Conservation (phyloP, 805 yeast species). For the Cyberlindnera mycetangii region DNA sequence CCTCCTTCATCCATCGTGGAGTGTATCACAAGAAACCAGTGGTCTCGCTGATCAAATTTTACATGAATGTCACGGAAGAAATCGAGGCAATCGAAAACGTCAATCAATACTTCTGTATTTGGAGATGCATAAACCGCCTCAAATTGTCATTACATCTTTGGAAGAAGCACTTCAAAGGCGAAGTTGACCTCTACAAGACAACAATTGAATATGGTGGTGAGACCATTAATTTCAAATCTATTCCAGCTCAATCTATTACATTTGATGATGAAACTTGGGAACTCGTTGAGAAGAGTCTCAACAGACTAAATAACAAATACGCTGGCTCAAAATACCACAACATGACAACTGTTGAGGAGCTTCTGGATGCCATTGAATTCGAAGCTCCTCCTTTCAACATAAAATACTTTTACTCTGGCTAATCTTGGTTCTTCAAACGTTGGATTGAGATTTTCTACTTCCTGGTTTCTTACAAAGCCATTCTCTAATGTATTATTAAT, state of each 20-base stretch:
- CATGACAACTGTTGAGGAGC: slow-evolving; percentile 10
- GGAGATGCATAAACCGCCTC: slow-evolving; percentile 17
- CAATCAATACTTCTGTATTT: slow-evolving; percentile 18
- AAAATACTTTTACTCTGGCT: slow-evolving; percentile 11
- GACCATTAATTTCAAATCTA: slow-evolving; percentile 12
- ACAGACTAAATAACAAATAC: slow-evolving; percentile 18
- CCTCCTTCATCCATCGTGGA: slow-evolving; percentile 13
- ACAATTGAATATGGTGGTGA: slow-evolving; percentile 15
- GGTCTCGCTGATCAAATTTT: slow-evolving; percentile 14
- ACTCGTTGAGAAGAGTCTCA: slow-evolving; percentile 12
- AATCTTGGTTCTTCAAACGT: not conserved
- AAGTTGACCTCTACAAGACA: slow-evolving; percentile 12
- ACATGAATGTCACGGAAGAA: slow-evolving; percentile 20
- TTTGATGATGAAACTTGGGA: slow-evolving; percentile 11
- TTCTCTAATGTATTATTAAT: not conserved
- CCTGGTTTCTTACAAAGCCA: not conserved
- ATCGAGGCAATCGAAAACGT: slow-evolving; percentile 18
- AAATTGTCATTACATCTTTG: slow-evolving; percentile 17
- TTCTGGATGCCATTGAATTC: slow-evolving; percentile 15
- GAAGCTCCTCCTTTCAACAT: slow-evolving; percentile 21
- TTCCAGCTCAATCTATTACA: slow-evolving; percentile 8
- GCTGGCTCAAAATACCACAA: slow-evolving; percentile 11
- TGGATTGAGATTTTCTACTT: not conserved
- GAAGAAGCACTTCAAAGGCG: slow-evolving; percentile 14
- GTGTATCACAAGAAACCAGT: slow-evolving; percentile 6